Conservation (phyloP, 2,329 filamentous ascomycete genomes). For the Aspergillus viridinutans region DNA sequence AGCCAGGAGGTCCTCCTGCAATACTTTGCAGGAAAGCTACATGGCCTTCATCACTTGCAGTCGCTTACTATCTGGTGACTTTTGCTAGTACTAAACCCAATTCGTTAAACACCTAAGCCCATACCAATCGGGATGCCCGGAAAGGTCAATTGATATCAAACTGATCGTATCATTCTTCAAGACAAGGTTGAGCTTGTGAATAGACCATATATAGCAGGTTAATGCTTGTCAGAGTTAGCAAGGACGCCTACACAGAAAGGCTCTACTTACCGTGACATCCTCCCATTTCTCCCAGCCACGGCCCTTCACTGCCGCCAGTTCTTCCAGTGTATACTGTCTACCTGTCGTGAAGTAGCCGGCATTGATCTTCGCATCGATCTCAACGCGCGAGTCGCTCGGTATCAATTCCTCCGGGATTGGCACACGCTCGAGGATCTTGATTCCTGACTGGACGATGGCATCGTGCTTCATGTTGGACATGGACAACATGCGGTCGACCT, state of each 20-base stretch:
- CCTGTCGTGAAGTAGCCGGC: conserved; percentile 84
- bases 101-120: background rate
- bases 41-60: background rate
- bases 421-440: conserved; percentile 80
- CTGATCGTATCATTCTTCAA: background rate
- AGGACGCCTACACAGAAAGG: background rate
- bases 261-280: conserved; percentile 40
- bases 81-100: background rate
- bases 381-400: conserved; percentile 89
- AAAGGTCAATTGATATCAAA: background rate
- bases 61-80: background rate
- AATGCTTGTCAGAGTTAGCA: conserved; percentile 19
- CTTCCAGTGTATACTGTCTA: conserved; percentile 81
- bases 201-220: background rate
- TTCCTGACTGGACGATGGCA: conserved; percentile 49
- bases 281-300: conserved; percentile 76
- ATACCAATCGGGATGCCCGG: background rate
- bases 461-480: conserved; percentile 77
- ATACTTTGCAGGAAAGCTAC: background rate
- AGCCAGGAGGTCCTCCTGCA: background rate
- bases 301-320: conserved; percentile 80
- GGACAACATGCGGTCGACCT: conserved; percentile 97
- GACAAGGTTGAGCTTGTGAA: background rate
- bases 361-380: conserved; percentile 98
- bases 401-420: conserved; percentile 93